These are phyloP conservation scores for Mikania micrantha DNA, from an alignment of 129 eudicot species.

Conservation along the genomic window DNA sequence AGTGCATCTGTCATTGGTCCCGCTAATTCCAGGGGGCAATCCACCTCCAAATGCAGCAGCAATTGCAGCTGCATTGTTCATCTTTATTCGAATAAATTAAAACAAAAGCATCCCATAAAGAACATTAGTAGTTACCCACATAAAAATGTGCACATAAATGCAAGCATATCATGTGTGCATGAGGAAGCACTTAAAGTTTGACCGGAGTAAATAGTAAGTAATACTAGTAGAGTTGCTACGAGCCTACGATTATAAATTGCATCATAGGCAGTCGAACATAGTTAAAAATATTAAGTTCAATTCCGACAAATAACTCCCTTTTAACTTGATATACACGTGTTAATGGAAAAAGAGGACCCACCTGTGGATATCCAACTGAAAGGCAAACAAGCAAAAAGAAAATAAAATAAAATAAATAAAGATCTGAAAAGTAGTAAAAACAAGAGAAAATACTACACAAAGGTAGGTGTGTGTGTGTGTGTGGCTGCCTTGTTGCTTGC, in stretches of 20 bases:
- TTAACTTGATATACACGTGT: slow-evolving; percentile 13
- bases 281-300: neutral
- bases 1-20: slow-evolving; percentile 89
- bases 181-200: neutral
- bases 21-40: slow-evolving; percentile 82
- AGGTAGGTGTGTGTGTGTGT: neutral
- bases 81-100: slow-evolving; percentile 35
- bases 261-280: neutral
- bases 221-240: neutral
- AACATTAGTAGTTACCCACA: slow-evolving; percentile 5
- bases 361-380: slow-evolving; percentile 95
- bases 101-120: slow-evolving; percentile 1
- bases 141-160: neutral
- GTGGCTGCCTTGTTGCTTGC: slow-evolving; percentile 35
- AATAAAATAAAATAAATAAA: too few species aligned
- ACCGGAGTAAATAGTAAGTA: neutral
- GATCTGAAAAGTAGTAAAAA: neutral
- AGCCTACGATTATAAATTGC: neutral
- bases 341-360: slow-evolving; percentile 35
- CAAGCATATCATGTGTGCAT: neutral
- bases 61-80: slow-evolving; percentile 79
- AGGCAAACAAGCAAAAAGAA: slow-evolving; percentile 10
- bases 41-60: slow-evolving; percentile 97
- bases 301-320: slow-evolving; percentile 15
- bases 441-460: neutral